Base-by-base conservation (phyloP, 306 rosid species). In the Cercis canadensis region DNA sequence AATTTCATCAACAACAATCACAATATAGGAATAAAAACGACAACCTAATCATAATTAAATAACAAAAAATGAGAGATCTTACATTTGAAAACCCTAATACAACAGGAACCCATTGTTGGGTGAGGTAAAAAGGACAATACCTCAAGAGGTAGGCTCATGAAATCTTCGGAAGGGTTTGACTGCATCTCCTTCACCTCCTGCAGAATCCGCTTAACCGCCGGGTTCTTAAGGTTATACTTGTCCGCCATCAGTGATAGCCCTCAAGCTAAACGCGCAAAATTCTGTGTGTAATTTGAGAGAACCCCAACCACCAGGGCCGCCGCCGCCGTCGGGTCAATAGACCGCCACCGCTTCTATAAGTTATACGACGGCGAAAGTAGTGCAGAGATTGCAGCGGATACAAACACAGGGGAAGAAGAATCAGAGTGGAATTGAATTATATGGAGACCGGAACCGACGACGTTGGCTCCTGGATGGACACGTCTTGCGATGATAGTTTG, bases 111-210 rank as follows among this genome's bases (percentile, higher is more conserved):
- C 31, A 18, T 17, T 13, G 43, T 37, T 6, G 10, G 39, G 16
- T 1, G 34, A 37, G 1, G 17, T 2, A 11, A 7, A 37, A 6
- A 36, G n/a, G 10, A 11, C 37, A 1, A 33, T 69, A 92, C 98
- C 98, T 94, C 98, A 21, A 94, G 91, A 55, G 98, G 98, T 1
- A 94, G 84, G 77, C 98, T 94, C 91, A 83, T 90, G 92, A 87
- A 94, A 86, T 94, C 97, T 55, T 90, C 89, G 61, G 96, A 87
- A 74, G 96, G 97, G 63, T 89, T 90, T 4, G 97, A 87, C 16
- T 94, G 97, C 96, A 94, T 86, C 84, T 94, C 97, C 80, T 90
- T 94, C 29, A 89, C 79, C 86, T 94, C 98, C 85, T 87, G 98
- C 0, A 94, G 91, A 76, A 90, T 94, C 73, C 98, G 81, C 85